These are phyloP conservation scores for Puccinia horiana DNA, from an alignment of 1,284 basidiomycete genomes.

Conservation along the genomic window DNA sequence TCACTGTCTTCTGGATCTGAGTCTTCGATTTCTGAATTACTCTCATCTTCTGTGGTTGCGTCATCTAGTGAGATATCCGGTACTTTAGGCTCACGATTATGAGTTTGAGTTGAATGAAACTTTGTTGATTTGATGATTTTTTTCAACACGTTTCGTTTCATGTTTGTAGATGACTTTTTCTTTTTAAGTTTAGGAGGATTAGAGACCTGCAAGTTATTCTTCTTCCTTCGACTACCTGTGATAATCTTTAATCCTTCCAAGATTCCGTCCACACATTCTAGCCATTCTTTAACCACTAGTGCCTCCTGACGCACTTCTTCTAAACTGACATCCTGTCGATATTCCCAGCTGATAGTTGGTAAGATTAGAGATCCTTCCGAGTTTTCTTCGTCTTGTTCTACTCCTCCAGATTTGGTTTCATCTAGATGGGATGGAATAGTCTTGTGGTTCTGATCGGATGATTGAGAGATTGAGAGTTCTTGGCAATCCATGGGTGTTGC, in stretches of 20 bases:
- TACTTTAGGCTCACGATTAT: conserved; percentile 58
- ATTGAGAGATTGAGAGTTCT: background rate
- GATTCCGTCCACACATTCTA: conserved; percentile 45
- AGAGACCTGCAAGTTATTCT: background rate
- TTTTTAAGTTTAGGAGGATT: background rate
- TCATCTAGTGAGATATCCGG: conserved; percentile 53
- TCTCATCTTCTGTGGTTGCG: conserved; percentile 56
- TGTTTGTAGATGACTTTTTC: background rate
- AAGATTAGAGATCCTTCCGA: background rate
- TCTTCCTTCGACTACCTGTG: conserved; percentile 22
- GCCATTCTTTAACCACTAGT: conserved; percentile 39
- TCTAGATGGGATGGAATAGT: background rate
- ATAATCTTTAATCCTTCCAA: conserved; percentile 41
- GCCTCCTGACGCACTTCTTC: conserved; percentile 41
- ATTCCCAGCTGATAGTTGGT: conserved; percentile 42
- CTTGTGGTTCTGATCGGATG: background rate
- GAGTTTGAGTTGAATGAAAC: conserved; percentile 67
- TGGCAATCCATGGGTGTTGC: conserved; percentile 61
- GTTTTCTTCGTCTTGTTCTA: conserved; percentile 24
- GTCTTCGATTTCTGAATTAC: conserved; percentile 56
- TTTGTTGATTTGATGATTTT: conserved; percentile 60
- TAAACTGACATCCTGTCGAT: conserved; percentile 36
- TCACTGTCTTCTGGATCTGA: conserved; percentile 60
- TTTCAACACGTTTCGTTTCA: conserved; percentile 18
- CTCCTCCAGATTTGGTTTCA: background rate